phyloP scores from a whole-genome alignment of 2,329 filamentous ascomycete genomes.

The Pseudogymnoascus sp. region DNA sequence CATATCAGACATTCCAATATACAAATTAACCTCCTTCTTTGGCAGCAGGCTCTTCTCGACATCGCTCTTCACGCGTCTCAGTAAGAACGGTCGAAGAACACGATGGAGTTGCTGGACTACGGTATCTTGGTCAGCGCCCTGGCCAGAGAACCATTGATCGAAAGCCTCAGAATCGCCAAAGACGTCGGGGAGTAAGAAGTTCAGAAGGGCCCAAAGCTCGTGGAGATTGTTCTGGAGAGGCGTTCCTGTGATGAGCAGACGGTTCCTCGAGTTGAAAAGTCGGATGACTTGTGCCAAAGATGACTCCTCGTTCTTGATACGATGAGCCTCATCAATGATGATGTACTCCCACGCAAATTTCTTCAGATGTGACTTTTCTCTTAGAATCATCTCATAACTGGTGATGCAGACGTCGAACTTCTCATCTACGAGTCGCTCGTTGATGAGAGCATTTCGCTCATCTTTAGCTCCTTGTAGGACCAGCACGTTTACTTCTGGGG shows the following conservation, averaged over 20 bases:
- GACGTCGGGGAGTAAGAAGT: conserved; percentile 95
- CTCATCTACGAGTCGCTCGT: conserved; percentile 83
- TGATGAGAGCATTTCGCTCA: conserved; percentile 79
- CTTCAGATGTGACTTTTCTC: conserved; percentile 89
- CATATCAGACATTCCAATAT: conserved; percentile 98
- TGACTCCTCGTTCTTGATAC: conserved; percentile 99
- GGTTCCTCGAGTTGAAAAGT: conserved; percentile 90
- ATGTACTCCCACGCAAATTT: conserved; percentile 99
- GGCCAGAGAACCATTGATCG: conserved; percentile 93
- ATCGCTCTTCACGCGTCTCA: conserved; percentile 93
- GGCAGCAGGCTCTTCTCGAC: conserved; percentile 96
- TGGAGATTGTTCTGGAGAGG: conserved; percentile 97
- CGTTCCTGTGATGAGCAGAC: conserved; percentile 91
- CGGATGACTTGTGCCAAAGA: conserved; percentile 94
- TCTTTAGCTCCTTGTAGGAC: conserved; percentile 95
- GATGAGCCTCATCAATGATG: conserved; percentile 95
- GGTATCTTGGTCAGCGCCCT: conserved; percentile 84
- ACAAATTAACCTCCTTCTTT: conserved; percentile 96
- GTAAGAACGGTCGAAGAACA: conserved; percentile 84
- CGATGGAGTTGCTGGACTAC: conserved; percentile 94
- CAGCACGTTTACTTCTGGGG: conserved; percentile 87
- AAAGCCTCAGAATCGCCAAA: conserved; percentile 96
- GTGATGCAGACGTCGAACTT: conserved; percentile 98
- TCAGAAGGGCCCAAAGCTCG: conserved; percentile 94
- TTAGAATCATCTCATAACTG: conserved; percentile 97